A percentile compares a stretch with the other conserved stretches of the same genome.
These are phyloP conservation scores for Eutrema salsugineum DNA, from an alignment of 441 rosid genomes.

Conservation along the genomic window DNA sequence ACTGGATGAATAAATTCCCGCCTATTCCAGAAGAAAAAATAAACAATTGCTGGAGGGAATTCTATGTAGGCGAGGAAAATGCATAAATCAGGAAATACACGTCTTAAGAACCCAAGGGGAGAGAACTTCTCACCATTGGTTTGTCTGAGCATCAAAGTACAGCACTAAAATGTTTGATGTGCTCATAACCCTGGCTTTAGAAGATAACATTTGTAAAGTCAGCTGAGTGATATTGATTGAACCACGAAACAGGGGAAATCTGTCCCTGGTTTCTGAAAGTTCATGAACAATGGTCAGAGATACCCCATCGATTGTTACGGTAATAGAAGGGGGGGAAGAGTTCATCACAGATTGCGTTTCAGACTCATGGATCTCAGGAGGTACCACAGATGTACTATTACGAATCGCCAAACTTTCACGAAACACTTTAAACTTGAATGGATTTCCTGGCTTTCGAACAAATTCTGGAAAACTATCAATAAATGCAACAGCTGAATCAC, in stretches of 20 bases:
- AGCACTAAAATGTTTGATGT: constrained; percentile 43
- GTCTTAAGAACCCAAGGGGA: background rate
- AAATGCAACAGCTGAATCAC: constrained; percentile 78
- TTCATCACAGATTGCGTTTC: constrained; percentile 41
- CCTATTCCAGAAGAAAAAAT: constrained; percentile 48
- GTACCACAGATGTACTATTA: constrained; percentile 33
- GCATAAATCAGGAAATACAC: constrained; percentile 4
- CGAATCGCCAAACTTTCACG: constrained; percentile 33
- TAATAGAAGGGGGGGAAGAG: constrained; percentile 51
- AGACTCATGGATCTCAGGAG: constrained; percentile 30
- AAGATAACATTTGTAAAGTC: constrained; percentile 55
- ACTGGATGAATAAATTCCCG: constrained; percentile 69
- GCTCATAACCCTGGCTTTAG: constrained; percentile 70
- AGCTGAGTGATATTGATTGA: constrained; percentile 48
- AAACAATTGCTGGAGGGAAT: constrained; percentile 9
- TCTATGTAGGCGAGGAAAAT: constrained; percentile 14
- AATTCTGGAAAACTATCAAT: constrained; percentile 78
- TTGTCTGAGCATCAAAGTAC: constrained; percentile 76
- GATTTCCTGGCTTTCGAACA: constrained; percentile 92
- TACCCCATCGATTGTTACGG: constrained; percentile 48
- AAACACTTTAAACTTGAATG: constrained; percentile 85
- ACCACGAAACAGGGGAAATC: constrained; percentile 69
- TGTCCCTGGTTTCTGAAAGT: constrained; percentile 66
- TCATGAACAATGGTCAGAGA: constrained; percentile 80
- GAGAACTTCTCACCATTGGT: constrained; percentile 61